phyloP scores from a whole-genome alignment of 805 yeast species.

The Candida dajiaensis region DNA sequence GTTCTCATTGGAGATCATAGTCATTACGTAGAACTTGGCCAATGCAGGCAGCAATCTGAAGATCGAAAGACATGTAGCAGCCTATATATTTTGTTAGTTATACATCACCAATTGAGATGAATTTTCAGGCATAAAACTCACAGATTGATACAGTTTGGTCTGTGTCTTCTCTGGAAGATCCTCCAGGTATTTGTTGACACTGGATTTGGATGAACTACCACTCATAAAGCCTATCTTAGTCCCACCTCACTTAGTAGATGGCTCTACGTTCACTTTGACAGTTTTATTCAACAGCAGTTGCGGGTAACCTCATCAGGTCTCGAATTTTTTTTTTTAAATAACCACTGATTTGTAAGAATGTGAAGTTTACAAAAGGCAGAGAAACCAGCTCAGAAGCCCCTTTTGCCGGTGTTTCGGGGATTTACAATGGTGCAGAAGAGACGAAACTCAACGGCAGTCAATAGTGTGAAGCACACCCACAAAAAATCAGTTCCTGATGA shows the following conservation, averaged over 20 bases:
- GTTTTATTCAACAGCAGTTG: neutral
- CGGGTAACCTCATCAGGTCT: conserved; percentile 13
- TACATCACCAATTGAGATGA: neutral
- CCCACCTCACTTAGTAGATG: too few species aligned
- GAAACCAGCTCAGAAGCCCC: neutral
- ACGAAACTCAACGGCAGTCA: conserved; percentile 13
- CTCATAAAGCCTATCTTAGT: conserved; percentile 10
- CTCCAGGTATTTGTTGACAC: conserved; percentile 85
- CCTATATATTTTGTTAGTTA: conserved; percentile 27
- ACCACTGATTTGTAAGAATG: neutral
- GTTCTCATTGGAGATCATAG: conserved; percentile 76
- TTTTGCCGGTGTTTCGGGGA: neutral
- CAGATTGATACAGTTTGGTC: conserved; percentile 66
- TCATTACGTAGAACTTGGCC: conserved; percentile 84
- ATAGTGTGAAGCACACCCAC: conserved; percentile 11
- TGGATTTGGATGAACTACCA: conserved; percentile 47
- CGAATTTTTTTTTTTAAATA: neutral
- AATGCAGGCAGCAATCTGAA: conserved; percentile 82
- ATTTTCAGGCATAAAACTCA: conserved; percentile 12
- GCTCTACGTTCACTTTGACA: neutral
- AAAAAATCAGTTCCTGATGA: conserved; percentile 38
- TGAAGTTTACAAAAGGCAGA: neutral
- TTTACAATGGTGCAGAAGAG: conserved; percentile 20
- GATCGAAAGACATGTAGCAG: conserved; percentile 94
- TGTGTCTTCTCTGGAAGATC: conserved; percentile 87